These are phyloP conservation scores for Ascochyta viciae-villosae DNA, from an alignment of 2,329 filamentous ascomycete species.

Conservation along the genomic window DNA sequence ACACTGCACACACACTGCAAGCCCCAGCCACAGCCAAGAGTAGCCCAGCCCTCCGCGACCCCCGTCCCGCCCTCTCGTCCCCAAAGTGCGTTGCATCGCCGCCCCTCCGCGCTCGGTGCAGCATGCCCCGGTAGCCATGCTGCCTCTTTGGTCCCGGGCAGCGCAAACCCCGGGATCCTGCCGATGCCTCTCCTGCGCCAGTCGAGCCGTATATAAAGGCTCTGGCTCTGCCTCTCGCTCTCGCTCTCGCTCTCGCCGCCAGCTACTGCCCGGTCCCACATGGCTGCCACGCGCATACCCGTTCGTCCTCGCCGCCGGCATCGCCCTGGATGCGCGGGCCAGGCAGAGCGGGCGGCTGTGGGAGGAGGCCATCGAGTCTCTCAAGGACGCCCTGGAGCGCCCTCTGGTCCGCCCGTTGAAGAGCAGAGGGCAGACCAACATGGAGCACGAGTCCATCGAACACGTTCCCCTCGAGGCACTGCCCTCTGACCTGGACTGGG, in stretches of 20 bases:
- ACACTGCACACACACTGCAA: not conserved
- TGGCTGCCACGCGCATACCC: constrained; percentile 71
- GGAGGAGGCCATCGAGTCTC: constrained; percentile 63
- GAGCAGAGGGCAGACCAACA: not conserved
- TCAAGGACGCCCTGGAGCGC: constrained; percentile 50
- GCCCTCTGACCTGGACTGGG: constrained; percentile 33
- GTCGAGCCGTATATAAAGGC: constrained; percentile 58
- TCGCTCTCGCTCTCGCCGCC: constrained; percentile 54
- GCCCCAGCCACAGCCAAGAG: not conserved
- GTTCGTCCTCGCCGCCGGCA: constrained; percentile 69
- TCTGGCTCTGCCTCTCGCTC: too few species aligned
- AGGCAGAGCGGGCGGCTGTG: constrained; percentile 68
- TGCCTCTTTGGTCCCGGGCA: constrained; percentile 71
- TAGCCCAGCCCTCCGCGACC: not conserved
- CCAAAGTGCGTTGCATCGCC: constrained; percentile 28
- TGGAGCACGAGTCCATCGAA: not conserved
- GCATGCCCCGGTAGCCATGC: constrained; percentile 63
- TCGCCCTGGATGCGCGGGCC: constrained; percentile 65
- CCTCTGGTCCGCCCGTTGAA: not conserved
- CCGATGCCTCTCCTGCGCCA: constrained; percentile 68
- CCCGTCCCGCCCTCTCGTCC: not conserved
- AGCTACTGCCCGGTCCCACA: constrained; percentile 59
- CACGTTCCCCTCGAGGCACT: constrained; percentile 22
- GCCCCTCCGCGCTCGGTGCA: constrained; percentile 29
- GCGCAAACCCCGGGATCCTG: constrained; percentile 67